Base-by-base conservation (phyloP, 768 basidiomycete species). In the Ramaria sp. region DNA sequence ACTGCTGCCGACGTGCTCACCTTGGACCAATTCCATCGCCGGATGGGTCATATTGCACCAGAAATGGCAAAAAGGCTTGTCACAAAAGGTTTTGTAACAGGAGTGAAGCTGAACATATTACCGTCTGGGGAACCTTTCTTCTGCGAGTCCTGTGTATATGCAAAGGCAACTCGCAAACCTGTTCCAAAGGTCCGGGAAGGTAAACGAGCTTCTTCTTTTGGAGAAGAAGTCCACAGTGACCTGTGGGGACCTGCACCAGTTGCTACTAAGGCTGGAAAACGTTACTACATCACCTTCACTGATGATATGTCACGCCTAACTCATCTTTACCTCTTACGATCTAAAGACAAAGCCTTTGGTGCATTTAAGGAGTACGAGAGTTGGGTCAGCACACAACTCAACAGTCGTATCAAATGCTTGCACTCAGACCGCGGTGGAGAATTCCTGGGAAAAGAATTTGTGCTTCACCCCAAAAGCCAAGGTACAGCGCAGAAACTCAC, bases 381-480 rank as follows among this genome's bases (percentile, higher is more conserved):
- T 0, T 68, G 64, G 64, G 51, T 65, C 15, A 57, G 69, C 22
- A 71, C 62, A 0, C 74, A 78, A 30, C 58, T 60, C 0, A 63
- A 61, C 4, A 53, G 55, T 0, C 13, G 5, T 3, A 61, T 76
- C 51, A 71, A 73, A 52, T 27, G 41, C 4, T 56, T 79, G 1
- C 72, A 69, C 48, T 71, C 70, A 0, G 77, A 81, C 63, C 61
- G 65, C 9, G 75, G 78, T 1, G 73, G 75, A 3, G 71, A 80
- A 52, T 78, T 74, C 48, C 58, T 69, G n/a, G 68, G 68, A 10
- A 63, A 69, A 0, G 66, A 69, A 5, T 71, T 80, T 27, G 59
- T 58, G 3, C 1, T 51, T 0, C 64, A 72, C 48, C 64, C 75
- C 0, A 61, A 68, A n/a, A n/a, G 1, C 50, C 53, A 69, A 7